phyloP scores from a whole-genome alignment of 1,139 yeast species.

The Pichia terricola region DNA sequence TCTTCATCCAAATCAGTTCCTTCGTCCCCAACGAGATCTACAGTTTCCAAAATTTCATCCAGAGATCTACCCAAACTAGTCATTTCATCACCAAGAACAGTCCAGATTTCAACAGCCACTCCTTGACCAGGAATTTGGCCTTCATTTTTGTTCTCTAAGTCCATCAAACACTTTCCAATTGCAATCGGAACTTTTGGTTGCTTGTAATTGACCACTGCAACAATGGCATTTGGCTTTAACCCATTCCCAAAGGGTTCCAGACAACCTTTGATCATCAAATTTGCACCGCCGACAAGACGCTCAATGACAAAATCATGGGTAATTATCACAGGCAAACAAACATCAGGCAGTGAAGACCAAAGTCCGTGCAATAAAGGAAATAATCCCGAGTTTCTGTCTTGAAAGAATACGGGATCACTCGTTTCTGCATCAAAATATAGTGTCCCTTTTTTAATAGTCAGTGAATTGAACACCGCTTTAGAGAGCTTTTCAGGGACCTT shows the following conservation, averaged over 20 bases:
- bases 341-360: conserved; percentile 39
- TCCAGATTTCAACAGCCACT: conserved; percentile 55
- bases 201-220: conserved; percentile 58
- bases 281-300: conserved; percentile 68
- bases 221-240: conserved; percentile 43
- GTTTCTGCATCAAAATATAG: conserved; percentile 50
- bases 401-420: conserved; percentile 67
- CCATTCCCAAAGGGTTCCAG: conserved; percentile 61
- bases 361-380: conserved; percentile 66
- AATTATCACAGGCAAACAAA: conserved; percentile 44
- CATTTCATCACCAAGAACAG: conserved; percentile 46
- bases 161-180: conserved; percentile 55
- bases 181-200: conserved; percentile 63
- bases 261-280: conserved; percentile 87
- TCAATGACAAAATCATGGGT: conserved; percentile 68
- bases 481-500: conserved; percentile 46
- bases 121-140: conserved; percentile 41
- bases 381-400: conserved; percentile 39
- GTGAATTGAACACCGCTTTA: conserved; percentile 55
- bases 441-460: conserved; percentile 47
- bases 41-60: conserved; percentile 4
- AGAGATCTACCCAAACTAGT: conserved; percentile 31
- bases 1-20: conserved; percentile 11
- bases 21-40: conserved; percentile 11
- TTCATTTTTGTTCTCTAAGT: conserved; percentile 29